phyloP scores from a whole-genome alignment of 2,329 filamentous ascomycete genomes.

The Botrytis hyacinthi region DNA sequence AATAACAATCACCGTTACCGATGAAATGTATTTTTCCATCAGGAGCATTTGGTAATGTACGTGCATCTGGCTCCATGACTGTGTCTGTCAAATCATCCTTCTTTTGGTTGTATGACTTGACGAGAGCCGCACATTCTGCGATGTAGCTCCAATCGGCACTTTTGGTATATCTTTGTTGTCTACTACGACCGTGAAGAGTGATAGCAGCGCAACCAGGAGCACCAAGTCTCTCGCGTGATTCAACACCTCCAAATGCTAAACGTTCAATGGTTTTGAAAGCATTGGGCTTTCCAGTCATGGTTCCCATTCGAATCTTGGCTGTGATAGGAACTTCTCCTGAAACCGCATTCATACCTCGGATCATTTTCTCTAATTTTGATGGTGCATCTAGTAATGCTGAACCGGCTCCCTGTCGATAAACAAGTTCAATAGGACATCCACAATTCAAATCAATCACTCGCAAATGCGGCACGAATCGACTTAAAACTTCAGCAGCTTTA shows the following conservation, averaged over 20 bases:
- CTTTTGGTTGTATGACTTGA: constrained; percentile 74
- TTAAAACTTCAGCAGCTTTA: constrained; percentile 82
- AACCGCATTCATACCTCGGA: constrained; percentile 93
- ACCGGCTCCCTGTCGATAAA: constrained; percentile 83
- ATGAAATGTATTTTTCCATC: constrained; percentile 81
- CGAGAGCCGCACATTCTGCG: constrained; percentile 78
- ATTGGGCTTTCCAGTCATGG: constrained; percentile 73
- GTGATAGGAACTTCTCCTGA: constrained; percentile 90
- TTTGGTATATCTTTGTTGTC: constrained; percentile 91
- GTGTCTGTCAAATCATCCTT: constrained; percentile 71
- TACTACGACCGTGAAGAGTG: constrained; percentile 87
- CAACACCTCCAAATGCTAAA: constrained; percentile 74
- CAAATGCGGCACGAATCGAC: constrained; percentile 73
- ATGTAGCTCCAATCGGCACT: constrained; percentile 96
- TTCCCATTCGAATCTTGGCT: constrained; percentile 91
- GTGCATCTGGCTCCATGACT: constrained; percentile 69
- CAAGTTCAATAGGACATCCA: constrained; percentile 92
- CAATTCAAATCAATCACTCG: constrained; percentile 95
- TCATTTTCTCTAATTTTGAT: constrained; percentile 87
- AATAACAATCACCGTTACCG: constrained; percentile 96
- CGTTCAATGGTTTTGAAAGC: constrained; percentile 80
- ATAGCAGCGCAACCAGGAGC: constrained; percentile 89
- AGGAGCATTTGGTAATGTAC: constrained; percentile 64
- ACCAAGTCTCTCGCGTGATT: constrained; percentile 67
- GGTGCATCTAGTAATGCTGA: constrained; percentile 88